phyloP scores from a whole-genome alignment of 768 basidiomycete species.

The Rubroboletus pulcherrimus region DNA sequence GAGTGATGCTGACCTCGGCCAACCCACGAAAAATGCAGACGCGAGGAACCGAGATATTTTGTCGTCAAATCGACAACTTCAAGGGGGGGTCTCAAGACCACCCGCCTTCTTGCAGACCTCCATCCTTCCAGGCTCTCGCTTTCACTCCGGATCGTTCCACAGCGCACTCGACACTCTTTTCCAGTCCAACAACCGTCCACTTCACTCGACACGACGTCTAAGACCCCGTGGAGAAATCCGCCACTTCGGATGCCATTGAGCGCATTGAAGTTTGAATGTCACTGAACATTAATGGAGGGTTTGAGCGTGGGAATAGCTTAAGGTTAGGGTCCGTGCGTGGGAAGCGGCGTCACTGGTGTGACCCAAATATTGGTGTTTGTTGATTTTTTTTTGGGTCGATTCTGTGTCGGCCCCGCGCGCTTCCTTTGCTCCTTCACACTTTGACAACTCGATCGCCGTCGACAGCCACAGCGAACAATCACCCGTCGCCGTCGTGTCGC shows the following conservation, averaged over 20 bases:
- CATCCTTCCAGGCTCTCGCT: neutral
- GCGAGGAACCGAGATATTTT: conserved; percentile 7
- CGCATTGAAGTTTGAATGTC: neutral
- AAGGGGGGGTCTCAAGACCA: conserved; percentile 30
- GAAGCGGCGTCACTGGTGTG: conserved; percentile 31
- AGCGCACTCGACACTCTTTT: neutral
- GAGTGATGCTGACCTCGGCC: neutral
- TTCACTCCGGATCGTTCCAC: neutral
- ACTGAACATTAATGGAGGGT: conserved; percentile 6
- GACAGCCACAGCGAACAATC: conserved; percentile 43
- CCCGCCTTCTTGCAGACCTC: conserved; percentile 10
- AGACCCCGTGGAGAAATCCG: neutral
- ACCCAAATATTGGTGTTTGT: conserved; percentile 40
- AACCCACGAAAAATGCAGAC: neutral
- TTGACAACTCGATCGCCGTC: conserved; percentile 47
- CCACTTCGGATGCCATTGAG: neutral
- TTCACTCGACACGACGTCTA: neutral
- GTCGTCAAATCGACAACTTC: conserved; percentile 5
- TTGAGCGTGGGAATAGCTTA: conserved; percentile 32
- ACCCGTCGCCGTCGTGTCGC: conserved; percentile 38
- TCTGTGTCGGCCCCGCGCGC: conserved; percentile 44
- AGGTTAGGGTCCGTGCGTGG: conserved; percentile 48
- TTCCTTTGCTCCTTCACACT: conserved; percentile 43
- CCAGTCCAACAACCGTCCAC: neutral
- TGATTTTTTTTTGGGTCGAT: conserved; percentile 38